A percentile compares a stretch with the other conserved stretches of the same genome.
phyloP scores from a whole-genome alignment of 2,329 filamentous ascomycete genomes.

The Trichoderma asperellum region DNA sequence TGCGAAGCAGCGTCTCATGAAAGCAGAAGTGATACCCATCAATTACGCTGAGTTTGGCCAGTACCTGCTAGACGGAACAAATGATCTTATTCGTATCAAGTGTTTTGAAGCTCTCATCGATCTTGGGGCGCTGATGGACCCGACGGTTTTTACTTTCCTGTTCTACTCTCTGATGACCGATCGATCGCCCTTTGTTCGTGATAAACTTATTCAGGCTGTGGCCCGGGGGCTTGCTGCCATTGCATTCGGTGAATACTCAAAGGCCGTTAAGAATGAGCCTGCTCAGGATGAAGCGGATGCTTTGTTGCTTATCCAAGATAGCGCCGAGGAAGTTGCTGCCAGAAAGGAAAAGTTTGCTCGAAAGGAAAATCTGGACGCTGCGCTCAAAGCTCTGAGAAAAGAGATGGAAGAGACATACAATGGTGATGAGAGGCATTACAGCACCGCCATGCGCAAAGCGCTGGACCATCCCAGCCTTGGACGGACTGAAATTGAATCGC shows the following conservation, averaged over 20 bases:
- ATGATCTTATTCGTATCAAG: slow-evolving; percentile 66
- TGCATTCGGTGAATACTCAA: slow-evolving; percentile 64
- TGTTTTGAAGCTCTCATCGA: slow-evolving; percentile 67
- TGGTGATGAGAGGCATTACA: slow-evolving; percentile 45
- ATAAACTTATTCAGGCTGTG: slow-evolving; percentile 62
- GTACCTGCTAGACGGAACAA: slow-evolving; percentile 67
- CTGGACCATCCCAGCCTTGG: slow-evolving; percentile 47
- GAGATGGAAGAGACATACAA: slow-evolving; percentile 51
- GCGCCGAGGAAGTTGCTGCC: slow-evolving; percentile 58
- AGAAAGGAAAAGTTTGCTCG: slow-evolving; percentile 65
- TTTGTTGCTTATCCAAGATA: slow-evolving; percentile 49
- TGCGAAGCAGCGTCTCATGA: slow-evolving; percentile 66
- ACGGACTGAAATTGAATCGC: slow-evolving; percentile 47
- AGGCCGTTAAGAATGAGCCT: slow-evolving; percentile 48
- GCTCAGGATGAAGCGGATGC: slow-evolving; percentile 44
- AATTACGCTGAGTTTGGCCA: slow-evolving; percentile 62
- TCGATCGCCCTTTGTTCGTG: slow-evolving; percentile 65
- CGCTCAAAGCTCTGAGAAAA: slow-evolving; percentile 50
- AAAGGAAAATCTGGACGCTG: slow-evolving; percentile 64
- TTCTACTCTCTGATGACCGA: slow-evolving; percentile 64
- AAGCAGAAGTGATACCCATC: slow-evolving; percentile 61
- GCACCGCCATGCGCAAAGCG: slow-evolving; percentile 50
- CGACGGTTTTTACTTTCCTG: slow-evolving; percentile 59
- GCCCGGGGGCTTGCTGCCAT: slow-evolving; percentile 64
- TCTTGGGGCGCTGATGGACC: slow-evolving; percentile 62